Evolutionary conservation across 768 basidiomycete genomes (phyloP).

Genomic region (Chalciporus pseudorubinellus): DNA sequence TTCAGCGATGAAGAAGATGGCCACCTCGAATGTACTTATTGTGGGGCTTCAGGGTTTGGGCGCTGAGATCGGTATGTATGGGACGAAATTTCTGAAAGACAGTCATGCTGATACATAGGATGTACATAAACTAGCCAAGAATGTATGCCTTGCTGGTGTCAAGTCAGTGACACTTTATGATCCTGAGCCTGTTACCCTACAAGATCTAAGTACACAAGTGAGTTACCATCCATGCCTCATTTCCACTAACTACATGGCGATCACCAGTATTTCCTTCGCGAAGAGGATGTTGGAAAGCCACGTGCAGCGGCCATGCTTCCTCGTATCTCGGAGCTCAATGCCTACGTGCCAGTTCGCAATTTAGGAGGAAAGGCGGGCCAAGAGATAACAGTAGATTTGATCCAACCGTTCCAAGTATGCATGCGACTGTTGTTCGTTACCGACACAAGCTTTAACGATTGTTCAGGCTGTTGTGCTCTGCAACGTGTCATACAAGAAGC

Average conservation of each 20-base stretch:
- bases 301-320: slow-evolving; percentile 83
- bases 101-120: slow-evolving; percentile 6
- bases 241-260: slow-evolving; percentile 7
- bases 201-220: slow-evolving; percentile 92
- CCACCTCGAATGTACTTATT: slow-evolving; percentile 89
- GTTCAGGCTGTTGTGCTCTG: slow-evolving; percentile 85
- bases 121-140: slow-evolving; percentile 62
- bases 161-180: slow-evolving; percentile 97
- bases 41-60: slow-evolving; percentile 91
- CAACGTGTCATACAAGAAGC: slow-evolving; percentile 71
- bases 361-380: slow-evolving; percentile 78
- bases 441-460: slow-evolving; percentile 6
- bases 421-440: neutral
- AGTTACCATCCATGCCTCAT: slow-evolving; percentile 20
- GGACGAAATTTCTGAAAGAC: slow-evolving; percentile 1
- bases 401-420: slow-evolving; percentile 85
- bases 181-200: slow-evolving; percentile 81
- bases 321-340: slow-evolving; percentile 91
- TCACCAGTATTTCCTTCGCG: slow-evolving; percentile 86
- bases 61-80: slow-evolving; percentile 80
- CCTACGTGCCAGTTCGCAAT: slow-evolving; percentile 91
- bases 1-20: slow-evolving; percentile 98
- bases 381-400: slow-evolving; percentile 73
- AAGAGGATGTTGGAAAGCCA: slow-evolving; percentile 83
- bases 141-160: slow-evolving; percentile 91